phyloP scores from a whole-genome alignment of 768 basidiomycete species.

The Antrodiella citrinella region DNA sequence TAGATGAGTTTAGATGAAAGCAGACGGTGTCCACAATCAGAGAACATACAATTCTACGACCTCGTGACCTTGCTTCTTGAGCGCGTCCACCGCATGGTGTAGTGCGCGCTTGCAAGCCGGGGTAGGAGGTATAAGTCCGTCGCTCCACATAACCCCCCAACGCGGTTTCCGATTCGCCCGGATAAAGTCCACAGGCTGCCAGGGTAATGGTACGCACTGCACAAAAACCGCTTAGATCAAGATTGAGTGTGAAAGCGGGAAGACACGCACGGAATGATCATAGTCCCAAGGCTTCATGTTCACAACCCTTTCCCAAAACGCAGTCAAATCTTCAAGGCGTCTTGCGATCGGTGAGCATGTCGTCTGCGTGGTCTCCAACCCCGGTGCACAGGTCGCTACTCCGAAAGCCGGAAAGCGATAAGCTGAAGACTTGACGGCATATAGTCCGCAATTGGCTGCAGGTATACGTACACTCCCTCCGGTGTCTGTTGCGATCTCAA shows the following conservation, averaged over 20 bases:
- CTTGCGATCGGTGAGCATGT: slow-evolving; percentile 34
- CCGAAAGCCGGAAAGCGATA: slow-evolving; percentile 32
- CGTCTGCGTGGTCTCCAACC: slow-evolving; percentile 30
- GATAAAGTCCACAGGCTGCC: slow-evolving; percentile 28
- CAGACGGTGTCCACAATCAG: background rate
- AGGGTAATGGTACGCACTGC: slow-evolving; percentile 36
- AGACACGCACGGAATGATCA: slow-evolving; percentile 30
- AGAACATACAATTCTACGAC: slow-evolving; percentile 30
- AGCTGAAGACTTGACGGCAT: slow-evolving; percentile 30
- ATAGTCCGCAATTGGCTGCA: slow-evolving; percentile 39
- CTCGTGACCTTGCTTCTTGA: slow-evolving; percentile 30
- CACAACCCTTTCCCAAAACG: slow-evolving; percentile 36
- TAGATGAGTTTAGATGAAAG: slow-evolving; percentile 6
- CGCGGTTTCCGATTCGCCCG: slow-evolving; percentile 23
- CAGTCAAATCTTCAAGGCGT: slow-evolving; percentile 31
- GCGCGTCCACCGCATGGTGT: slow-evolving; percentile 24
- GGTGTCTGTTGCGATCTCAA: slow-evolving; percentile 42
- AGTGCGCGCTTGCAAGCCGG: slow-evolving; percentile 35
- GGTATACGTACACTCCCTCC: slow-evolving; percentile 45
- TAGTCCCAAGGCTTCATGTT: slow-evolving; percentile 35
- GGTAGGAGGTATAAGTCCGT: slow-evolving; percentile 31
- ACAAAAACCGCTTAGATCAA: slow-evolving; percentile 1
- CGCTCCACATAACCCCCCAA: slow-evolving; percentile 34
- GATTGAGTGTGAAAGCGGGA: slow-evolving; percentile 2
- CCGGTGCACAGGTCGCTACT: slow-evolving; percentile 24